Percentiles rank a stretch among this genome's conserved stretches.
Evolutionary conservation across 805 yeast genomes (phyloP).

Genomic region (Yamadazyma akitaensis): DNA sequence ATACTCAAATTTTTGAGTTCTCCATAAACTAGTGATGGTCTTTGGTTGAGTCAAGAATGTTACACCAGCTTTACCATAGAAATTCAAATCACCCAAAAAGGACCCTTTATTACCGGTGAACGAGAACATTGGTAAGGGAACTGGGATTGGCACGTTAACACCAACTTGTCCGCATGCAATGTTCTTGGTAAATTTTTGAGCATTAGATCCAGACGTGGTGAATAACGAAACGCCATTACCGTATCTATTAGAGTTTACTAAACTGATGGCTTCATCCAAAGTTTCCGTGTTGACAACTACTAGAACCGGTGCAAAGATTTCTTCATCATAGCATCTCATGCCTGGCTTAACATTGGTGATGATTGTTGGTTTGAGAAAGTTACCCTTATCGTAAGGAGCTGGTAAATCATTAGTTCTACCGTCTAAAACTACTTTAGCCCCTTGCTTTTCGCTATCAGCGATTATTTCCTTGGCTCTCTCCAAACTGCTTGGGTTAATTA

Average conservation of each 20-base stretch:
- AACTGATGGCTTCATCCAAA: constrained; percentile 63
- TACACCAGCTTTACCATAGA: constrained; percentile 74
- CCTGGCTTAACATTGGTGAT: constrained; percentile 61
- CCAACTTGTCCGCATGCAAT: constrained; percentile 78
- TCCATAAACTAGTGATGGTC: constrained; percentile 71
- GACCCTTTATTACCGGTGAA: constrained; percentile 76
- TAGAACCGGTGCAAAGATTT: constrained; percentile 75
- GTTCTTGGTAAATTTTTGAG: constrained; percentile 64
- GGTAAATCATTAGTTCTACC: constrained; percentile 47
- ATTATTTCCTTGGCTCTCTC: constrained; percentile 55
- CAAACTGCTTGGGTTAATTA: constrained; percentile 59
- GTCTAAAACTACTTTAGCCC: constrained; percentile 61
- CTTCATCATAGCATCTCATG: constrained; percentile 70
- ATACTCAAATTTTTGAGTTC: constrained; percentile 45
- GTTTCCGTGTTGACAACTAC: constrained; percentile 59
- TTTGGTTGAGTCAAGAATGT: constrained; percentile 71
- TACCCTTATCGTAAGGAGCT: constrained; percentile 48
- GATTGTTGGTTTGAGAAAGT: constrained; percentile 72
- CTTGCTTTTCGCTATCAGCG: constrained; percentile 52
- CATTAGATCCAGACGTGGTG: constrained; percentile 67
- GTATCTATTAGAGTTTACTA: constrained; percentile 55
- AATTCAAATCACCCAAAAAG: constrained; percentile 75
- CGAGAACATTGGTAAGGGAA: constrained; percentile 77
- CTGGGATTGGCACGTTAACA: constrained; percentile 76
- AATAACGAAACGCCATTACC: constrained; percentile 73